Conservation (phyloP, 176 grass and related monocot genomes). For the Zea luxurians region DNA sequence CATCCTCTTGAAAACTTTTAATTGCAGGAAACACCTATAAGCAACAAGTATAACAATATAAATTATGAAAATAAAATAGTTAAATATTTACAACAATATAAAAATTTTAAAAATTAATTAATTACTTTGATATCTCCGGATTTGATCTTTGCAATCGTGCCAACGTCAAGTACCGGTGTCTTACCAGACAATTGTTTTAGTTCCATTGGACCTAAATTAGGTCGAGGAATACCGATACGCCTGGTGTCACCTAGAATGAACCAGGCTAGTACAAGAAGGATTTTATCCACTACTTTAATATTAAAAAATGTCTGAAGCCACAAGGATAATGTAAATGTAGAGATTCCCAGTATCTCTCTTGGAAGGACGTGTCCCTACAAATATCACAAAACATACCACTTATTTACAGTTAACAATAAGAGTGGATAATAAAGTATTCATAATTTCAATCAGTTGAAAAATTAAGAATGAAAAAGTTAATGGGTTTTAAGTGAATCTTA, state of each 20-base stretch:
- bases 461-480: too few relatives aligned
- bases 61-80: not conserved
- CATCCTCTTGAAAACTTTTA: constrained; percentile 46
- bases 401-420: not conserved
- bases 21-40: constrained; percentile 58
- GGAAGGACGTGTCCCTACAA: constrained; percentile 82
- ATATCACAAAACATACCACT: not conserved
- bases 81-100: too few relatives aligned
- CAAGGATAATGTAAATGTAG: constrained; percentile 66
- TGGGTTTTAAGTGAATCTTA: too few relatives aligned
- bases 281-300: constrained; percentile 44
- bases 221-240: constrained; percentile 53
- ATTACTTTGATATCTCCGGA: constrained; percentile 69
- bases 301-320: constrained; percentile 57
- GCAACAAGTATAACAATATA: not conserved
- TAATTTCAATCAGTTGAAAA: too few relatives aligned
- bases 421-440: too few relatives aligned
- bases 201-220: constrained; percentile 65
- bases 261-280: constrained; percentile 50
- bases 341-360: constrained; percentile 66
- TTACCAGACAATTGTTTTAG: constrained; percentile 66
- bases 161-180: constrained; percentile 81
- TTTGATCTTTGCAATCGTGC: constrained; percentile 68
- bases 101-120: not conserved
- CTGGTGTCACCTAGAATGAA: constrained; percentile 58